These are phyloP conservation scores for Thelephora aurantiotincta DNA, from an alignment of 768 basidiomycete species.

Conservation along the genomic window DNA sequence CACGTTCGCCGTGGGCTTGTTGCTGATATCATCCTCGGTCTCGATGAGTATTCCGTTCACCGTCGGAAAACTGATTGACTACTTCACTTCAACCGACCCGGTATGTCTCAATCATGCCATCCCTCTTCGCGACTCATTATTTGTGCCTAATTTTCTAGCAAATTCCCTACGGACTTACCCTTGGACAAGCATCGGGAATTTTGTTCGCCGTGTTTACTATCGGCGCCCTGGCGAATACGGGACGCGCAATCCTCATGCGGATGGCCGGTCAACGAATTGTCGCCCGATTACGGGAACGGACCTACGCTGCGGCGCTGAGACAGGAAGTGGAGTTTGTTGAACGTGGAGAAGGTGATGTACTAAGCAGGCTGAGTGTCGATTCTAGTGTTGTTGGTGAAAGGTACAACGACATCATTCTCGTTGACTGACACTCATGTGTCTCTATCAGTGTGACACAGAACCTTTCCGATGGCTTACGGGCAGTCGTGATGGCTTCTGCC, in stretches of 20 bases:
- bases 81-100: conserved; percentile 62
- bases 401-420: conserved; percentile 20
- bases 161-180: conserved; percentile 68
- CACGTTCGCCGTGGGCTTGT: conserved; percentile 58
- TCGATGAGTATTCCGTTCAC: conserved; percentile 90
- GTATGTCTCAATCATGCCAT: conserved; percentile 27
- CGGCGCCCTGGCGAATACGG: conserved; percentile 81
- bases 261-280: conserved; percentile 88
- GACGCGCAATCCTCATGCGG: conserved; percentile 74
- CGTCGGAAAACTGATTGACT: conserved; percentile 89
- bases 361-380: conserved; percentile 84
- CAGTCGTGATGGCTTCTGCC: conserved; percentile 86
- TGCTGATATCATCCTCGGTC: conserved; percentile 79
- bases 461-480: conserved; percentile 67
- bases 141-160: conserved; percentile 24
- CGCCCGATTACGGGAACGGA: conserved; percentile 67
- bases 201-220: conserved; percentile 68
- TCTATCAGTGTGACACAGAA: conserved; percentile 56
- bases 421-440: conserved; percentile 2
- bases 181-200: conserved; percentile 64
- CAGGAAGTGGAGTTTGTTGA: conserved; percentile 94
- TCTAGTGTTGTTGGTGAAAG: conserved; percentile 90
- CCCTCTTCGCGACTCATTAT: not conserved
- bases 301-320: conserved; percentile 68
- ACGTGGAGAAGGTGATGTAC: conserved; percentile 82